Evolutionary conservation across 257 asterid genomes (phyloP).

Genomic region (Thymus mandschuricus): DNA sequence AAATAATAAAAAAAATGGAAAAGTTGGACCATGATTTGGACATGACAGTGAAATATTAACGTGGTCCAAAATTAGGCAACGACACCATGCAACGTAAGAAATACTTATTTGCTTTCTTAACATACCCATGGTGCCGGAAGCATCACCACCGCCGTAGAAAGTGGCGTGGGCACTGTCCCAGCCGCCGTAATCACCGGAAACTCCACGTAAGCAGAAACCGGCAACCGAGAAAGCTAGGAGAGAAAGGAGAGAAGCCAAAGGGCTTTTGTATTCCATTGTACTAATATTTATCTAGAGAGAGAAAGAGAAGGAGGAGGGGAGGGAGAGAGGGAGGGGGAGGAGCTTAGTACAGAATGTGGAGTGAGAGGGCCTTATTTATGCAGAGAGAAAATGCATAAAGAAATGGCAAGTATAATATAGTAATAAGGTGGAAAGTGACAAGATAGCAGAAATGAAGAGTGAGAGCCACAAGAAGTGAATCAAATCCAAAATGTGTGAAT

Average conservation of each 20-base stretch:
- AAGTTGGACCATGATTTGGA: conserved; percentile 7
- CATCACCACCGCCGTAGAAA: conserved; percentile 65
- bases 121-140: conserved; percentile 64
- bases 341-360: conserved; percentile 33
- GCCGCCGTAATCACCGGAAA: conserved; percentile 45
- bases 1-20: neutral
- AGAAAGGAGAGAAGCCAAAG: conserved; percentile 31
- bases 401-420: neutral
- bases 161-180: conserved; percentile 61
- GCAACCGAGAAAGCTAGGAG: conserved; percentile 37
- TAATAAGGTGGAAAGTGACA: conserved; percentile 54
- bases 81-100: neutral
- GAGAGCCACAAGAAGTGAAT: conserved; percentile 47
- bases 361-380: conserved; percentile 48
- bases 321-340: neutral
- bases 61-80: neutral
- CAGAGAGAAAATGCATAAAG: conserved; percentile 25
- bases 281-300: neutral
- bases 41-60: conserved; percentile 24
- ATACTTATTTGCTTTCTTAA: neutral
- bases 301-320: neutral
- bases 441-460: conserved; percentile 34
- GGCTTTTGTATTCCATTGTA: conserved; percentile 44
- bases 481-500: conserved; percentile 16
- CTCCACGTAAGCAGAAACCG: conserved; percentile 28